phyloP scores from a whole-genome alignment of 2,329 filamentous ascomycete genomes.

The Podosphaera leucotricha region DNA sequence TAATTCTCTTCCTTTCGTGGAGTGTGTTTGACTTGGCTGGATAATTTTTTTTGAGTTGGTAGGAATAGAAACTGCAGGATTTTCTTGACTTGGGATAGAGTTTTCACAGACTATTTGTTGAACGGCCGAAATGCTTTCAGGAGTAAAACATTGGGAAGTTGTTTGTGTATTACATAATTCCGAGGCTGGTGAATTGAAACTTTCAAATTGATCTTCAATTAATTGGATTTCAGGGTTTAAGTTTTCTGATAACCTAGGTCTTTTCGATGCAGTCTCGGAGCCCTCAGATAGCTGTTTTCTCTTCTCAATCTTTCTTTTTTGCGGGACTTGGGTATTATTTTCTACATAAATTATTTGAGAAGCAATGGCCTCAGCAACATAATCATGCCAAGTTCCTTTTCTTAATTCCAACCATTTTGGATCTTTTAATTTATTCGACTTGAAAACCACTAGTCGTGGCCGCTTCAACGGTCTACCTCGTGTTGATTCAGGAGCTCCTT shows the following conservation, averaged over 20 bases:
- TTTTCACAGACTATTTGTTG: no score
- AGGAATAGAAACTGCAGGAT: neutral
- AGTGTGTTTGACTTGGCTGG: neutral
- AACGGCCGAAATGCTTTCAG: neutral
- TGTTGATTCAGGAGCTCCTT: slow-evolving; percentile 12
- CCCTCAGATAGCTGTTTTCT: neutral
- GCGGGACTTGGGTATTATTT: neutral
- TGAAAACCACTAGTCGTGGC: slow-evolving; percentile 15
- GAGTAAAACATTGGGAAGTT: neutral
- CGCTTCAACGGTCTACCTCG: slow-evolving; percentile 8
- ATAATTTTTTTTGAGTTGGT: neutral
- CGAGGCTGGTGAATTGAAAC: neutral
- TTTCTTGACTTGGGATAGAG: neutral
- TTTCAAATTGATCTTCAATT: neutral
- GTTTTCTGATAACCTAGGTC: neutral
- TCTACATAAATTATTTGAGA: slow-evolving; percentile 1
- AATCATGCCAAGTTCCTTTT: slow-evolving; percentile 4
- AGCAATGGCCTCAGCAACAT: slow-evolving; percentile 1
- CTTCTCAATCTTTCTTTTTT: neutral
- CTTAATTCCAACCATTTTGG: slow-evolving; percentile 4
- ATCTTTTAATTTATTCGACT: slow-evolving; percentile 12
- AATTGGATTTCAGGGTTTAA: neutral
- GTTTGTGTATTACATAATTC: neutral
- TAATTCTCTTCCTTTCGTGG: no score
- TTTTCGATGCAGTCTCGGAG: neutral